phyloP scores from a whole-genome alignment of 768 basidiomycete species.

The Suillus paluster region DNA sequence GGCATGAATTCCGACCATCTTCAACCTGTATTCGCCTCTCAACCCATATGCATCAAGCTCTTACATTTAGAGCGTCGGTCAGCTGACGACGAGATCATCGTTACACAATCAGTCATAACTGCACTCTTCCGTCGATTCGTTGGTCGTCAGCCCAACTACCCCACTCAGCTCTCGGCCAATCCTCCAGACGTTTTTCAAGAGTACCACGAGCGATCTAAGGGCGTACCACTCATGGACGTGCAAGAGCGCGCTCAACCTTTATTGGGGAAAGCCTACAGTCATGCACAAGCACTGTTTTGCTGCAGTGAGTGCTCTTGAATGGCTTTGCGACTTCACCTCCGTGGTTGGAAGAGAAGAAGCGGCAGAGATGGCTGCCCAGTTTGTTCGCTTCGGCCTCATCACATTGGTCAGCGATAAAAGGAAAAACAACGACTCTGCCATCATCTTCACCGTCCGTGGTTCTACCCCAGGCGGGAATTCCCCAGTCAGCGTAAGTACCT shows the following conservation, averaged over 20 bases:
- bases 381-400: conserved; percentile 94
- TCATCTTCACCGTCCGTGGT: conserved; percentile 91
- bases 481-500: conserved; percentile 64
- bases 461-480: conserved; percentile 77
- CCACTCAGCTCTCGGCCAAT: conserved; percentile 45
- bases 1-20: conserved; percentile 96
- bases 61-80: conserved; percentile 94
- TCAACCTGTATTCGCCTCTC: conserved; percentile 83
- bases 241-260: conserved; percentile 67
- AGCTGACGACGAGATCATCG: conserved; percentile 95
- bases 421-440: conserved; percentile 89
- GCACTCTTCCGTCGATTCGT: conserved; percentile 96
- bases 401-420: conserved; percentile 87
- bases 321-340: conserved; percentile 97
- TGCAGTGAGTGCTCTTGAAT: conserved; percentile 89
- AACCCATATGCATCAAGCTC: conserved; percentile 97
- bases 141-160: conserved; percentile 85
- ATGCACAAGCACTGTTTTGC: conserved; percentile 78
- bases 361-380: conserved; percentile 97
- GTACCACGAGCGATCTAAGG: conserved; percentile 81
- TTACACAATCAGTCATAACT: conserved; percentile 91
- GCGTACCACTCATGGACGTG: conserved; percentile 70
- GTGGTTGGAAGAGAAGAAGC: conserved; percentile 96
- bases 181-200: conserved; percentile 66
- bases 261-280: conserved; percentile 46